These are phyloP conservation scores for Apiospora phragmitis DNA, from an alignment of 2,329 filamentous ascomycete species.

Conservation along the genomic window DNA sequence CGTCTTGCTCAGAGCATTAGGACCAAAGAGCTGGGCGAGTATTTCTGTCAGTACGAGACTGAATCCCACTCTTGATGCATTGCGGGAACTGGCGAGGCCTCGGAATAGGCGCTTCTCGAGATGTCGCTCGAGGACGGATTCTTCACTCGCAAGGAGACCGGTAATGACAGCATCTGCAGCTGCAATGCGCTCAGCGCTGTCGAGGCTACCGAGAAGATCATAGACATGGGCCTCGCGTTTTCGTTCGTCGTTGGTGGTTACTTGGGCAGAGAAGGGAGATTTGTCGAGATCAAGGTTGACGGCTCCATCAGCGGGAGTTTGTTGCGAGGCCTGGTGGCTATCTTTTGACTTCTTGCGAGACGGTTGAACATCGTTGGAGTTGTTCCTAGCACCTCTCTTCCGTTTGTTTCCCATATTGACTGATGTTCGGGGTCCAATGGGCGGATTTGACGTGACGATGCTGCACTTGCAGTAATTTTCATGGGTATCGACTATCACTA, in stretches of 20 bases:
- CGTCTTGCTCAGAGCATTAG: conserved; percentile 41
- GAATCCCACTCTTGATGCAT: conserved; percentile 85
- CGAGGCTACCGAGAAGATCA: conserved; percentile 61
- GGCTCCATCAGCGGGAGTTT: conserved; percentile 19
- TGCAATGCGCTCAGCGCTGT: conserved; percentile 53
- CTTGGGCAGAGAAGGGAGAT: conserved; percentile 51
- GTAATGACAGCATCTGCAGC: conserved; percentile 61
- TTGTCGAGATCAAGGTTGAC: conserved; percentile 36
- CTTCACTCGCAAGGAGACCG: conserved; percentile 52
- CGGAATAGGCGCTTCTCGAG: conserved; percentile 73
- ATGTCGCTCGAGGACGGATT: conserved; percentile 57
- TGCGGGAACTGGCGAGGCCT: conserved; percentile 85
- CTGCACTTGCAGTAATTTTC: not conserved
- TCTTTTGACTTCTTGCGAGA: conserved; percentile 39
- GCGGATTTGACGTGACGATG: conserved; percentile 3
- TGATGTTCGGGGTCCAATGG: conserved; percentile 9
- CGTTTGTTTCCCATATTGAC: conserved; percentile 42
- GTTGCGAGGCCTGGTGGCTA: conserved; percentile 19
- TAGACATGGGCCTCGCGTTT: conserved; percentile 61
- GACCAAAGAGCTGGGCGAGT: conserved; percentile 67
- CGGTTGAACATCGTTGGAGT: conserved; percentile 26
- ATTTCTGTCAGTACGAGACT: conserved; percentile 86
- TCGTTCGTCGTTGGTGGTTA: conserved; percentile 50
- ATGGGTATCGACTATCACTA: not conserved
- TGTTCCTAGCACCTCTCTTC: conserved; percentile 39